phyloP scores from a whole-genome alignment of 164 flowering plant species.

The Malania oleifera region DNA sequence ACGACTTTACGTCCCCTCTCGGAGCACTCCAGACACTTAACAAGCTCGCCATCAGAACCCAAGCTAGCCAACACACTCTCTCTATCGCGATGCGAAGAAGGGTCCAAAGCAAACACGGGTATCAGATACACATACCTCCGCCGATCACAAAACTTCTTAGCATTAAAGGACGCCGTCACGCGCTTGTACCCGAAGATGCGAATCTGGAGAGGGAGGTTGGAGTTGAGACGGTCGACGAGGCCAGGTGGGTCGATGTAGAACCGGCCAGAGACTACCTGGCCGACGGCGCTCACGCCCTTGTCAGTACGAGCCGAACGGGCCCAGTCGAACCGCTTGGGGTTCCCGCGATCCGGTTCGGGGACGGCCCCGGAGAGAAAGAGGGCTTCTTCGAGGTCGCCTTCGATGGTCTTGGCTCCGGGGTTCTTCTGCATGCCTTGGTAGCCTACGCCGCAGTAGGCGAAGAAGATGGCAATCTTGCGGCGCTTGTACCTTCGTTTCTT shows the following conservation, averaged over 20 bases:
- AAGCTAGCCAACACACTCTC: conserved; percentile 80
- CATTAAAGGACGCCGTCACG: conserved; percentile 61
- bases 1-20: conserved; percentile 85
- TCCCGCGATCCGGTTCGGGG: conserved; percentile 64
- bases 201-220: conserved; percentile 55
- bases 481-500: conserved; percentile 62
- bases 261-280: conserved; percentile 90
- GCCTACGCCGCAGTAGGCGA: conserved; percentile 92
- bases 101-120: conserved; percentile 90
- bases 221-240: conserved; percentile 61
- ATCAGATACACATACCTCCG: conserved; percentile 92
- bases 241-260: conserved; percentile 90
- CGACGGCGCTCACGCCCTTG: conserved; percentile 96
- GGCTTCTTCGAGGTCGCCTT: conserved; percentile 92
- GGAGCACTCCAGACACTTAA: conserved; percentile 78
- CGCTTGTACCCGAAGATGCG: conserved; percentile 83
- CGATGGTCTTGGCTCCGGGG: conserved; percentile 97
- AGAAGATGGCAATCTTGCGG: conserved; percentile 83
- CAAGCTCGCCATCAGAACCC: conserved; percentile 75
- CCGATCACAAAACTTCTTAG: conserved; percentile 92
- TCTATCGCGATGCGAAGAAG: conserved; percentile 64
- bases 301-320: conserved; percentile 96
- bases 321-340: conserved; percentile 65
- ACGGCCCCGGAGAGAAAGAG: conserved; percentile 70
- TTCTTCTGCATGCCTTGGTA: conserved; percentile 98